Evolutionary conservation across 352 stramenopile species (phyloP).

Genomic region (Globisporangium heterothallicum): DNA sequence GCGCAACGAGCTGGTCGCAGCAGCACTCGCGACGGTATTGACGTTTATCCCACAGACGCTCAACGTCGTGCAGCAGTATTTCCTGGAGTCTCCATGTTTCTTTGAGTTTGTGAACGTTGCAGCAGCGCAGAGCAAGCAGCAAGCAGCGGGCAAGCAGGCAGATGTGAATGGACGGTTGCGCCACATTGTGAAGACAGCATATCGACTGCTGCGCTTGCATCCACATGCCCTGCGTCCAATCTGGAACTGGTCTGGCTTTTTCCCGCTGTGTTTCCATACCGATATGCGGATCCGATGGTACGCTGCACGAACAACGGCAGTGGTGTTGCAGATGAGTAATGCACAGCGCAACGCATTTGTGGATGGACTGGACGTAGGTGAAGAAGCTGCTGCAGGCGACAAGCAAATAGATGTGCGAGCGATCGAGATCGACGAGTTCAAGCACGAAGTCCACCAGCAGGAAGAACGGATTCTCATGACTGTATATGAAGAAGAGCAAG

Average conservation of each 20-base stretch:
- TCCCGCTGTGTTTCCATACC: constrained; percentile 72
- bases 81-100: constrained; percentile 63
- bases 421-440: constrained; percentile 59
- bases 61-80: constrained; percentile 58
- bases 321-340: constrained; percentile 70
- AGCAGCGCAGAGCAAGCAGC: constrained; percentile 26
- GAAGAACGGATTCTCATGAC: constrained; percentile 45
- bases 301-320: constrained; percentile 46
- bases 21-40: constrained; percentile 51
- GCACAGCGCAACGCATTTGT: constrained; percentile 62
- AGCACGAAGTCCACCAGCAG: constrained; percentile 31
- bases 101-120: constrained; percentile 63
- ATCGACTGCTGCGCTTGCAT: constrained; percentile 45
- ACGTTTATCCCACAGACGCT: constrained; percentile 45
- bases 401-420: constrained; percentile 29
- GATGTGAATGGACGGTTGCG: constrained; percentile 33
- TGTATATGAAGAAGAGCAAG: constrained; percentile 18
- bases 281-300: constrained; percentile 55
- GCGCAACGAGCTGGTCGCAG: constrained; percentile 45
- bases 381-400: constrained; percentile 39
- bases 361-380: constrained; percentile 33
- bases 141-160: constrained; percentile 20
- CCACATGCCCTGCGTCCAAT: constrained; percentile 46
- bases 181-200: constrained; percentile 52
- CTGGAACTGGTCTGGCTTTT: constrained; percentile 83